Evolutionary conservation across 2,329 filamentous ascomycete genomes (phyloP), one percentile per base, ranked within the genome.

Genomic region (Microcyclospora tardicrescens): DNA sequence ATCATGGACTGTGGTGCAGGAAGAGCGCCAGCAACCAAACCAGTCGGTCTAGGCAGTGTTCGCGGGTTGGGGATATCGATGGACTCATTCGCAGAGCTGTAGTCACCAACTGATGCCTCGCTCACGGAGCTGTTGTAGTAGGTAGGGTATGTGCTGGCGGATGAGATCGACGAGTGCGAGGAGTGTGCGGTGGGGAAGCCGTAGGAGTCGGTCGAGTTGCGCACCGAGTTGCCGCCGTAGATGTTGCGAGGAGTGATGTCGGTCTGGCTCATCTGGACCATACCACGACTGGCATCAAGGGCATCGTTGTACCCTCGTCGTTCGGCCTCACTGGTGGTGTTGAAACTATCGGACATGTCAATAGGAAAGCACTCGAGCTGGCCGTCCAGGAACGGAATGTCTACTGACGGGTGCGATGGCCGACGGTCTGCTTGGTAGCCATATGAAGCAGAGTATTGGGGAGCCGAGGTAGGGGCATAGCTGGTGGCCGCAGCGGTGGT

Each of bases 1-100:
- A 98, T 98, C 86, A 98, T 95, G 0, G 87, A 93, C 58, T 93
- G 84, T 2, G 86, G 87, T 13, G 85, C 85, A 1, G 86, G 85
- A 27, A 79, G 72, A 41, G 71, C 77, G 33, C 67, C 66, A 16
- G 69, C 68, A 40, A 80, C 57, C 11, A 82, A 65, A 29, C 75
- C 79, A 16, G 78, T 77, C 1, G 86, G 84, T 38, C 84, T 73
- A 1, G 87, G 86, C 2, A 94, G 68, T n/a, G 84, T 89, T 51
- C 87, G 75, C 36, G 84, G 86, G 29, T 77, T 73, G 39, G 84
- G 73, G 5, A 81, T 78, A 55, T 89, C 85, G 42, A 93, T 84
- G 44, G 72, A 74, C 54, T 95, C 86, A 35, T 85, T 89, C 3
- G 85, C 81, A 19, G 86, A 93, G 55, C 87, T 93, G 65, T 95